Conservation (phyloP, 306 rosid species). For the Fragaria vesca region DNA sequence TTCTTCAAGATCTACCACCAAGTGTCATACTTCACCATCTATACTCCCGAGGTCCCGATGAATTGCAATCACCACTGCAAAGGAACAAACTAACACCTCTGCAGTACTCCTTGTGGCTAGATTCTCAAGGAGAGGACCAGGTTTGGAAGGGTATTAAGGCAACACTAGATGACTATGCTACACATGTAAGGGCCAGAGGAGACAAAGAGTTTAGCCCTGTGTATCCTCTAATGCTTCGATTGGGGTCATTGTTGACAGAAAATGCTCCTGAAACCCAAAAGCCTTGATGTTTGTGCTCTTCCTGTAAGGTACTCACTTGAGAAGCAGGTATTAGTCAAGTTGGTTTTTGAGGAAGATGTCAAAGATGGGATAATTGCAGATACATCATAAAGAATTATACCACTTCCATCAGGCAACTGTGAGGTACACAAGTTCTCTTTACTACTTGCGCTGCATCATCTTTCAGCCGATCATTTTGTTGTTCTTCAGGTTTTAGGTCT, state of each 20-base stretch:
- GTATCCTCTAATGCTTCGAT: conserved; percentile 89
- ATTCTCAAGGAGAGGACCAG: conserved; percentile 98
- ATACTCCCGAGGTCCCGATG: conserved; percentile 84
- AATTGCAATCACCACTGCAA: conserved; percentile 87
- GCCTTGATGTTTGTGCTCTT: conserved; percentile 35
- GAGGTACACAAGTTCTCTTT: conserved; percentile 20
- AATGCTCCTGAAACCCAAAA: conserved; percentile 41
- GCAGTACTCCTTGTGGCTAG: conserved; percentile 94
- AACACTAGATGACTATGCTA: conserved; percentile 88
- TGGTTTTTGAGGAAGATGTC: conserved; percentile 21
- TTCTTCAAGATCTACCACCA: conserved; percentile 92
- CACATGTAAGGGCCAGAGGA: conserved; percentile 76
- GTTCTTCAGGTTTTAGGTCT: conserved; percentile 2
- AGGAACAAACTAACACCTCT: conserved; percentile 80
- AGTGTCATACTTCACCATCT: conserved; percentile 91
- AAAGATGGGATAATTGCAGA: conserved; percentile 28
- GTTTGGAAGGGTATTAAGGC: conserved; percentile 95
- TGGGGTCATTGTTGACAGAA: conserved; percentile 73
- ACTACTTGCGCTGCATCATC: background rate
- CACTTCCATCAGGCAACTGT: conserved; percentile 27
- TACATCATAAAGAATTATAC: conserved; percentile 19
- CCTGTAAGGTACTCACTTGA: conserved; percentile 31
- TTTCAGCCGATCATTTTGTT: background rate
- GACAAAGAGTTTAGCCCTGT: conserved; percentile 94
- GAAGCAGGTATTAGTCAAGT: conserved; percentile 20